Percentiles rank a stretch among this genome's conserved stretches.
Evolutionary conservation across 495 filamentous ascomycete genomes (phyloP).

Genomic region (Oidiodendron maius): DNA sequence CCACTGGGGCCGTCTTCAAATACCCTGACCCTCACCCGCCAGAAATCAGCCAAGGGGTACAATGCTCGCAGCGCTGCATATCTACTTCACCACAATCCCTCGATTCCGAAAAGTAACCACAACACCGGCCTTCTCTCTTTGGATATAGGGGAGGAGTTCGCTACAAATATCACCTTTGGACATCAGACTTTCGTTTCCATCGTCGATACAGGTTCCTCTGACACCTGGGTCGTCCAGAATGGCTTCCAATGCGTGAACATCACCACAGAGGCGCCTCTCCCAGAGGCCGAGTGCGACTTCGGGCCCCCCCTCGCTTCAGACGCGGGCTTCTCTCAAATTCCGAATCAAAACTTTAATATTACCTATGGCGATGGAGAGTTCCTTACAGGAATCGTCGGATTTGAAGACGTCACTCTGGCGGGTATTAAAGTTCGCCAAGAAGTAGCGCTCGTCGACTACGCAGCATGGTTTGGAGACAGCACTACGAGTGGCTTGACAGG

Average conservation of each 20-base stretch:
- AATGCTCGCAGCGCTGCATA: slow-evolving; percentile 8
- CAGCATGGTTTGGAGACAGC: slow-evolving; percentile 43
- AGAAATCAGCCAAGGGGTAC: slow-evolving; percentile 2
- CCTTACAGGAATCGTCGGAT: slow-evolving; percentile 51
- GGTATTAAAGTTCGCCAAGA: slow-evolving; percentile 51
- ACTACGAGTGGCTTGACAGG: slow-evolving; percentile 52
- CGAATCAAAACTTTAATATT: slow-evolving; percentile 49
- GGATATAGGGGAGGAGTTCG: slow-evolving; percentile 12
- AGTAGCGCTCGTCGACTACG: slow-evolving; percentile 43
- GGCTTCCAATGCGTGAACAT: slow-evolving; percentile 41
- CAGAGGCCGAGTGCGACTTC: slow-evolving; percentile 39
- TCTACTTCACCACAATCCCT: neutral
- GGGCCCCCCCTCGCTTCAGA: slow-evolving; percentile 32
- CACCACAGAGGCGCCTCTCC: slow-evolving; percentile 6
- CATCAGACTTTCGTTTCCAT: slow-evolving; percentile 40
- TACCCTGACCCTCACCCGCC: slow-evolving; percentile 2
- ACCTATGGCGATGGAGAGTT: slow-evolving; percentile 53
- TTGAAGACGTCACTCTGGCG: slow-evolving; percentile 48
- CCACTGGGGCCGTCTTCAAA: slow-evolving; percentile 3
- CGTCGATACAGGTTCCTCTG: slow-evolving; percentile 58
- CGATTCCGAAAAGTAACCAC: neutral
- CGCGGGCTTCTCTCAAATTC: slow-evolving; percentile 34
- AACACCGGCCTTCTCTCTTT: slow-evolving; percentile 10
- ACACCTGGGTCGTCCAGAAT: slow-evolving; percentile 50
- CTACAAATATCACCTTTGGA: slow-evolving; percentile 28